phyloP scores from a whole-genome alignment of 768 basidiomycete genomes.

The Paxillus involutus region DNA sequence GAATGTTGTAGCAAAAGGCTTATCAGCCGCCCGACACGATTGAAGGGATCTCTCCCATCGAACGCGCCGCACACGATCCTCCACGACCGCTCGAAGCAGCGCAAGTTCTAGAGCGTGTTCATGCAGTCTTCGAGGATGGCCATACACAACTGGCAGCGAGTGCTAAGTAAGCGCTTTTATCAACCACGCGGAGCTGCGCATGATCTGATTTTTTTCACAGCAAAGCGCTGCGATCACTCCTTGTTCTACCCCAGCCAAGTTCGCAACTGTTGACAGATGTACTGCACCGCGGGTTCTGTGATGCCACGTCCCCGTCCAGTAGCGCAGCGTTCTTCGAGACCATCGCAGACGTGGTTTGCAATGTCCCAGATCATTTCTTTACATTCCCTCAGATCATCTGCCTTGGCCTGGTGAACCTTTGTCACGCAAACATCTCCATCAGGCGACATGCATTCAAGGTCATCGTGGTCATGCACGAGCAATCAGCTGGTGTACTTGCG shows the following conservation, averaged over 20 bases:
- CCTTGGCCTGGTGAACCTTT: slow-evolving; percentile 82
- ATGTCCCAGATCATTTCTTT: slow-evolving; percentile 53
- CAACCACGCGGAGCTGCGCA: background rate
- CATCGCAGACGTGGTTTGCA: slow-evolving; percentile 67
- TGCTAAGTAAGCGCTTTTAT: slow-evolving; percentile 57
- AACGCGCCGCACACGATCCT: slow-evolving; percentile 49
- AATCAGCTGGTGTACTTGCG: slow-evolving; percentile 62
- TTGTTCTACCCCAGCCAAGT: slow-evolving; percentile 58
- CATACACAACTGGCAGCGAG: slow-evolving; percentile 49
- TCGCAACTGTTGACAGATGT: slow-evolving; percentile 60
- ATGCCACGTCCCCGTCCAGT: slow-evolving; percentile 54
- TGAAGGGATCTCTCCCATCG: slow-evolving; percentile 59
- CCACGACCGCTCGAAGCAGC: slow-evolving; percentile 53
- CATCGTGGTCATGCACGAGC: slow-evolving; percentile 70
- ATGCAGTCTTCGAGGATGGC: slow-evolving; percentile 64
- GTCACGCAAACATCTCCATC: slow-evolving; percentile 61
- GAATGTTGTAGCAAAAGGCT: slow-evolving; percentile 64
- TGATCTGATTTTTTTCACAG: slow-evolving; percentile 38
- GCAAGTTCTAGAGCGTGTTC: slow-evolving; percentile 62
- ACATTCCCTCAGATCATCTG: slow-evolving; percentile 74
- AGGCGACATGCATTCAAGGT: slow-evolving; percentile 79
- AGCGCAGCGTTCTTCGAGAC: slow-evolving; percentile 76
- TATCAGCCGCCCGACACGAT: slow-evolving; percentile 64
- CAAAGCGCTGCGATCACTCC: slow-evolving; percentile 71
- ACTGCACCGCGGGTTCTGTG: slow-evolving; percentile 68